phyloP scores from a whole-genome alignment of 176 grass and related monocot species.

The Rhynchospora breviuscula region DNA sequence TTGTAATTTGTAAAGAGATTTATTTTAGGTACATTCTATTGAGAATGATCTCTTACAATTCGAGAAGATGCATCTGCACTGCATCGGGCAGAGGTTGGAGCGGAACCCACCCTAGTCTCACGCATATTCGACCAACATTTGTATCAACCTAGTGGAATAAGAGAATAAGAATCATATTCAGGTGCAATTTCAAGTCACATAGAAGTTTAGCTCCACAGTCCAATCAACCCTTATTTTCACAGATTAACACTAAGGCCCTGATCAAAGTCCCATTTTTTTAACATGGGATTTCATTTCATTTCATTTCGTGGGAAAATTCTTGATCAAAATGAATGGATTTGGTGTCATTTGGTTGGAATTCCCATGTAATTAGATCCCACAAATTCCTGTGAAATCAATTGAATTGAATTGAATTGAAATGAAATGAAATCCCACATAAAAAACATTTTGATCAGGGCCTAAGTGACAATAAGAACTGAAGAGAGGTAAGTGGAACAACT shows the following conservation, averaged over 20 bases:
- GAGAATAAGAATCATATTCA: not conserved
- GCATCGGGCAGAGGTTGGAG: slow-evolving; percentile 90
- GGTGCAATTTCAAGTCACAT: not conserved
- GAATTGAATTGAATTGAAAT: too few species aligned
- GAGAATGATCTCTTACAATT: slow-evolving; percentile 55
- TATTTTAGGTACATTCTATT: slow-evolving; percentile 9
- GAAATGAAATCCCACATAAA: too few species aligned
- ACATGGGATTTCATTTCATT: too few species aligned
- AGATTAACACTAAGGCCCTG: not conserved
- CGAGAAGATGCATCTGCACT: slow-evolving; percentile 86
- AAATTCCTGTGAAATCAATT: too few species aligned
- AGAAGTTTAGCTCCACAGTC: not conserved
- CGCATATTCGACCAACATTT: slow-evolving; percentile 95
- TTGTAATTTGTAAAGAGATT: slow-evolving; percentile 12
- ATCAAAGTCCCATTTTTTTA: too few species aligned
- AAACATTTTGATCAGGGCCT: too few species aligned
- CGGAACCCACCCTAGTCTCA: slow-evolving; percentile 96
- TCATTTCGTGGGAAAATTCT: too few species aligned
- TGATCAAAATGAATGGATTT: too few species aligned
- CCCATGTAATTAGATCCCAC: too few species aligned
- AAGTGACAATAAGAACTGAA: not conserved
- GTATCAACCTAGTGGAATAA: slow-evolving; percentile 70
- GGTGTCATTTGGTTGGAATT: too few species aligned
- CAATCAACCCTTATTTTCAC: not conserved
- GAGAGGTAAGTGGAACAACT: not conserved